Percentiles rank a stretch among this genome's conserved stretches.
These are phyloP conservation scores for Yamadazyma triangularis DNA, from an alignment of 1,139 yeast species.

Conservation along the genomic window DNA sequence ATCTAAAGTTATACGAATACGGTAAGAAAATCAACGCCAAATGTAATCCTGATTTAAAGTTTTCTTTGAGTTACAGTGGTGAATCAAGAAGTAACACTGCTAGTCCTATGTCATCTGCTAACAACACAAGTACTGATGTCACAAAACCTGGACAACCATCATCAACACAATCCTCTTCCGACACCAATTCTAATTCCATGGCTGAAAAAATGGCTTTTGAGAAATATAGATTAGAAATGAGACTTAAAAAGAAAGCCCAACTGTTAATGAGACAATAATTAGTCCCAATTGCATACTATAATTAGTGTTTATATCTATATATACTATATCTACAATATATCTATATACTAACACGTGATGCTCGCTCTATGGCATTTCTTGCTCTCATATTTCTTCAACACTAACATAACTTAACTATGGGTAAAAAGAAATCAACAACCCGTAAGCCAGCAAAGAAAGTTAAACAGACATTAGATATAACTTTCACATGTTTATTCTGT, in stretches of 20 bases:
- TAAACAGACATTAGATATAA: slow-evolving; percentile 76
- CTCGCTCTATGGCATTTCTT: too few relatives aligned
- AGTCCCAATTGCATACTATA: background rate
- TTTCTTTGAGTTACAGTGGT: slow-evolving; percentile 27
- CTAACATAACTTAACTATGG: slow-evolving; percentile 36
- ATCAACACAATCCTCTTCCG: slow-evolving; percentile 5
- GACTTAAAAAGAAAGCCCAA: slow-evolving; percentile 42
- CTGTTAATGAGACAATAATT: slow-evolving; percentile 21
- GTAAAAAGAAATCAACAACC: slow-evolving; percentile 87
- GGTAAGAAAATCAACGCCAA: slow-evolving; percentile 33
- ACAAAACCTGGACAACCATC: background rate
- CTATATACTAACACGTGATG: too few relatives aligned
- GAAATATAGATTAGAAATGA: slow-evolving; percentile 39
- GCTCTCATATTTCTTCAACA: too few relatives aligned
- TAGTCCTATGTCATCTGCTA: slow-evolving; percentile 9
- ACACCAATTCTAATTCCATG: slow-evolving; percentile 11
- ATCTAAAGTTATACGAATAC: slow-evolving; percentile 36
- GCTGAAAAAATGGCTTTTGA: slow-evolving; percentile 40
- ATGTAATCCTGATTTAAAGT: slow-evolving; percentile 33
- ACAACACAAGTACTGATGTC: too few relatives aligned
- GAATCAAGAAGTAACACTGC: slow-evolving; percentile 5
- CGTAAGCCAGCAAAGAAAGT: slow-evolving; percentile 78
- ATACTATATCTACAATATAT: too few relatives aligned
- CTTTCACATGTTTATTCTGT: slow-evolving; percentile 90
- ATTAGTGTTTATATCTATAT: background rate